Base-by-base conservation (phyloP, 208 protist species). In the Wallacemonas collosoma region DNA sequence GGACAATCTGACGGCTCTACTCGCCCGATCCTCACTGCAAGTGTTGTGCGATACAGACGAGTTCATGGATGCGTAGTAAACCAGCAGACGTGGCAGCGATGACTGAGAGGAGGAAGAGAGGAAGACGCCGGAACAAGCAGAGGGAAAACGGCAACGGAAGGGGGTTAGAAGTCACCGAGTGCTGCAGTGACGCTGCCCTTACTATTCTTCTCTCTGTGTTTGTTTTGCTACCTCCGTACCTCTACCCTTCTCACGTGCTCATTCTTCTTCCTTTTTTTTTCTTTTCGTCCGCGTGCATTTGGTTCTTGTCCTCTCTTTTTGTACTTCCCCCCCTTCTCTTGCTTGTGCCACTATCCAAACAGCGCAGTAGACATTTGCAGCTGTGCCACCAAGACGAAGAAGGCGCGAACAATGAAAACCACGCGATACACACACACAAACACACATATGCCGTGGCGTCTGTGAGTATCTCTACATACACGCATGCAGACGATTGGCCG, bases 41-140 rank as follows among this genome's bases (percentile, higher is more conserved):
- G 89, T 94, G 6, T 82, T 94, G 44, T 89, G 80, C 58, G 89
- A 94, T 60, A 86, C 83, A 17, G 61, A 54, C n/a, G 77, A 85
- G 47, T 86, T 77, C 53, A 40, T 73, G 60, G 82, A 79, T 2
- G 72, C 35, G 26, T 79, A 62, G 51, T 26, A 26, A 26, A 26
- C 26, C 26, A 26, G 26, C 26, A 26, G 26, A 26, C 26, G 26
- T 26, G 26, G 0, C 26, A 26, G 26, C 26, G 26, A 26, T 26
- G 26, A 26, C 26, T 26, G 26, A 26, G 26, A 26, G 26, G 26
- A 26, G 26, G 26, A 0, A 26, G 26, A 26, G 26, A 0, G 26
- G 0, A 26, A 26, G 26, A 26, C 26, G 26, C 26, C 26, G 26
- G 26, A 26, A 0, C 26, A 26, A 26, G 26, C 26, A 26, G 26